Evolutionary conservation across 495 filamentous ascomycete genomes (phyloP).

Genomic region (Podospora bellae-mahoneyi): DNA sequence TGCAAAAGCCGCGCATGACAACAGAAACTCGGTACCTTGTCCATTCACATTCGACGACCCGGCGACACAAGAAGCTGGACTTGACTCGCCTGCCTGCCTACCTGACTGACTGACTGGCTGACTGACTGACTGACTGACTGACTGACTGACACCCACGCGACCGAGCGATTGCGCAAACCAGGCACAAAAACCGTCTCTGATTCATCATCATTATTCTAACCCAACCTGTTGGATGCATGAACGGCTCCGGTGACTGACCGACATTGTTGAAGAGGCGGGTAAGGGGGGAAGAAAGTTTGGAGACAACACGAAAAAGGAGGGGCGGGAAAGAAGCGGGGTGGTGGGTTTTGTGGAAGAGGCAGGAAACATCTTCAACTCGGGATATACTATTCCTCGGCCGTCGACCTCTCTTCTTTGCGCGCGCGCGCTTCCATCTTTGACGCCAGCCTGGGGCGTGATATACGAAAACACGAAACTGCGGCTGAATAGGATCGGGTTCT

Average conservation of each 20-base stretch:
- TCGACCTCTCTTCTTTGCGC: background rate
- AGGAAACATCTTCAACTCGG: background rate
- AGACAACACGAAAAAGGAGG: background rate
- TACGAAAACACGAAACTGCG: background rate
- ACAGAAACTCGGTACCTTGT: background rate
- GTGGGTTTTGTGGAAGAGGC: background rate
- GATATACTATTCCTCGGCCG: background rate
- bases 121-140: too few species aligned
- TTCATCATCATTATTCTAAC: background rate
- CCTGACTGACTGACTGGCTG: too few species aligned
- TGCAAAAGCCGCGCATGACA: background rate
- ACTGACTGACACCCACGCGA: background rate
- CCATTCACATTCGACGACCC: background rate
- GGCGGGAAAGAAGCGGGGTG: background rate
- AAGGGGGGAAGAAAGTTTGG: background rate
- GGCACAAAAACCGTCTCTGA: background rate
- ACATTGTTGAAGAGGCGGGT: background rate
- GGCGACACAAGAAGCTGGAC: background rate
- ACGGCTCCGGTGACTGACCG: background rate
- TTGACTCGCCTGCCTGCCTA: background rate
- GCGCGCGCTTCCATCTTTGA: background rate
- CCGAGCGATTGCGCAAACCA: too few species aligned
- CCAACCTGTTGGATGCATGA: background rate
- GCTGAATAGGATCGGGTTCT: background rate
- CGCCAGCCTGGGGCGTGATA: background rate